Evolutionary conservation across 257 asterid species (phyloP), one percentile per base, ranked within the genome.

Genomic region (Vinca minor): DNA sequence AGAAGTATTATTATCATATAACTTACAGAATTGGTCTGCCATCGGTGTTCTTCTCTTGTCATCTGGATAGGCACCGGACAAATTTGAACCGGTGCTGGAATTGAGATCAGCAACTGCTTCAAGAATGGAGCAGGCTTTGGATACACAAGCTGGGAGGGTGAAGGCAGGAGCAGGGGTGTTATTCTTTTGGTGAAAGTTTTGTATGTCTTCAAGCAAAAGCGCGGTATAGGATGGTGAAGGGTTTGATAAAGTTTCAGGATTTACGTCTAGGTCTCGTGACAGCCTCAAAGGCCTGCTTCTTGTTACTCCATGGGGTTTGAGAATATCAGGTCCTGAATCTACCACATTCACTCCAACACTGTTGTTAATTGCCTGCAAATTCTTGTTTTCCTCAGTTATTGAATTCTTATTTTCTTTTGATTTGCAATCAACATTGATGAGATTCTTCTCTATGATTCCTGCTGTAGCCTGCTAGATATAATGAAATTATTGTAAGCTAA

Each of bases 51-150:
- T 71, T 57, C 65, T 75, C 45, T 72, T 74, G 44, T 79, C 83
- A 35, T 75, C 87, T 0, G 86, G 64, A 62, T 76, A 54, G 18
- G 74, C 67, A 35, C 69, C 69, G 23, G 83, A 70, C 42, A 76
- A 28, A 28, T 71, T 80, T 48, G 94, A 77, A 66, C 81, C 73
- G 4, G 85, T 73, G 80, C 72, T 82, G 71, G 97, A 93, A 79
- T 93, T 93, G 50, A 93, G 91, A 67, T 93, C 97, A 7, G 97
- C 99, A 28, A 93, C 97, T 46, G 99, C 99, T 63, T 93, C 97
- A 42, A 89, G 90, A 61, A 93, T 93, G 29, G 96, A 87, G 73
- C 89, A 77, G 42, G 97, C 99, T 65, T 93, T 93, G 8, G 89
- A 78, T 44, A 93, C 79, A 67, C 99, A 93, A 31, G 87, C 74